Evolutionary conservation across 2,329 filamentous ascomycete genomes (phyloP).

Genomic region (Nemania sp.): DNA sequence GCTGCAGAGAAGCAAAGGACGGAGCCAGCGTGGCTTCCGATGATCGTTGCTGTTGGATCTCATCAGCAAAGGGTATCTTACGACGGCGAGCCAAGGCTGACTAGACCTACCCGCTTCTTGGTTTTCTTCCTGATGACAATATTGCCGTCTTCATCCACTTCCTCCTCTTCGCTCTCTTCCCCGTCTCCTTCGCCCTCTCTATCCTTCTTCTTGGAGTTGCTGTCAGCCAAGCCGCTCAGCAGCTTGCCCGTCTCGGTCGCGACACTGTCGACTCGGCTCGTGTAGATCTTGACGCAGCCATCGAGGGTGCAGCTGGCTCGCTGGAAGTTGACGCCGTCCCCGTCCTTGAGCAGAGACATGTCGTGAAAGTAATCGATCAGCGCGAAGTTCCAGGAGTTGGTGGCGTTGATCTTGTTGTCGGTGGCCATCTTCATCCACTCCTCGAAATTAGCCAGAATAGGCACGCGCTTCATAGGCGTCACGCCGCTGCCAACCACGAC

Average conservation of each 20-base stretch:
- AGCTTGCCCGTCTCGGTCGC: constrained; percentile 96
- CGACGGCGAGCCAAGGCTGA: background rate
- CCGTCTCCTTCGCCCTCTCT: constrained; percentile 68
- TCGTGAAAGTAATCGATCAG: constrained; percentile 99
- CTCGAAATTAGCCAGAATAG: constrained; percentile 96
- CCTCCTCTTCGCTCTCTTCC: constrained; percentile 68
- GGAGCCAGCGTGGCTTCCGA: constrained; percentile 92
- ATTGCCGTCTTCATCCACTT: constrained; percentile 66
- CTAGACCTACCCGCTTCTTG: constrained; percentile 72
- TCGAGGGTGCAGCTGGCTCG: constrained; percentile 97
- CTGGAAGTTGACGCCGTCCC: constrained; percentile 97
- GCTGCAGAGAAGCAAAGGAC: constrained; percentile 83
- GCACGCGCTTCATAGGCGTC: constrained; percentile 94
- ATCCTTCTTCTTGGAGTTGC: constrained; percentile 73
- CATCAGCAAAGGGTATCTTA: constrained; percentile 28
- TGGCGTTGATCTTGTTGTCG: constrained; percentile 98
- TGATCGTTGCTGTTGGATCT: constrained; percentile 68
- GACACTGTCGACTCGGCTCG: constrained; percentile 95
- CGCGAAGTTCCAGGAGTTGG: constrained; percentile 99
- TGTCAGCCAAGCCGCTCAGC: constrained; percentile 89
- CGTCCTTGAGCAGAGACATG: constrained; percentile 95
- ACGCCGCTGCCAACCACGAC: constrained; percentile 75
- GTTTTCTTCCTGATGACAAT: constrained; percentile 61
- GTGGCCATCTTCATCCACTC: constrained; percentile 99
- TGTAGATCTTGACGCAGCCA: constrained; percentile 99